Base-by-base conservation (phyloP, 2,329 filamentous ascomycete genomes). In the Xylariaceae sp. region DNA sequence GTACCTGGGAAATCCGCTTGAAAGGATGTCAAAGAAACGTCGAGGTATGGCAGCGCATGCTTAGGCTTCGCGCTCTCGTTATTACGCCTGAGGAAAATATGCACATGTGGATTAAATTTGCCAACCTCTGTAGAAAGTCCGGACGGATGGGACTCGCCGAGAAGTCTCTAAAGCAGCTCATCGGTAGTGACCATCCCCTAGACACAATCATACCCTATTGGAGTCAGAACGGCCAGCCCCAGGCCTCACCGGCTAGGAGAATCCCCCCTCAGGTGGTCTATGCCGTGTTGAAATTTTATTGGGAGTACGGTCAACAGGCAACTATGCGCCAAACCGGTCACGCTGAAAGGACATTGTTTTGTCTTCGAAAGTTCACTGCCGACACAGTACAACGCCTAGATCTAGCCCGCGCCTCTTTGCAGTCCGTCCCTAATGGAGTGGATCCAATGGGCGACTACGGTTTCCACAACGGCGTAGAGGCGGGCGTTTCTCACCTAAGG, bases 101-200 rank as follows among this genome's bases (percentile, higher is more conserved):
- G 79, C 90, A 96, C 66, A 99, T 99, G 92, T 97, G 92, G 86
- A 97, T 99, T 78, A 99, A 99, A 71, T 99, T 97, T 70, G 91
- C 94, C 66, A 99, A 97, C 66, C 84, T 99, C 5, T 99, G 95
- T 73, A 89, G 95, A 66, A 99, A 99, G 73, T 96, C 93, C 37
- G 89, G 91, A 53, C 88, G 94, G 24, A 92, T 93, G 81, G 93
- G 94, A 8, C 82, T 99, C 42, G 94, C 94, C 1, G 94, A 99
- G 75, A 95, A 96, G 75, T 95, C 92, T 9, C 77, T 99, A 47
- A 92, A 94, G 70, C 91, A 91, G 57, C 79, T 99, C n/a, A 88
- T 97, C 50, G 89, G 87, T 23, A 85, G 81, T 41, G 85, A 91
- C 11, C 79, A 82, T 16, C 78, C 81, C 27, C 77, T 88, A 16